Evolutionary conservation across 768 basidiomycete genomes (phyloP).

Genomic region (Tylopilus plumbeoviolaceoides): DNA sequence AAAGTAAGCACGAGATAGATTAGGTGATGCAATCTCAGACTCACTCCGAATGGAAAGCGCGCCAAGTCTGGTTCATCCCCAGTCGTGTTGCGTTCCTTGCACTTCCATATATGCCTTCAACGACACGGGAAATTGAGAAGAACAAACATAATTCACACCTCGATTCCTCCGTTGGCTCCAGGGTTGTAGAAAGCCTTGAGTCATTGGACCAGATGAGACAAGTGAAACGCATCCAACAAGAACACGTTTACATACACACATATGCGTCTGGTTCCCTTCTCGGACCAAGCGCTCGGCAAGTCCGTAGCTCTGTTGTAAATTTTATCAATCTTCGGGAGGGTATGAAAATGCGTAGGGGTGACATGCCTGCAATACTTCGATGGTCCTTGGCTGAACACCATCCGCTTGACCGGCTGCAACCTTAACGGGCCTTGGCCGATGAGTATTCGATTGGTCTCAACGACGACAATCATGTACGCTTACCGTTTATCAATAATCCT

Average conservation of each 20-base stretch:
- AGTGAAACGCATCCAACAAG: not conserved
- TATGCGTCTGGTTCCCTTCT: constrained; percentile 63
- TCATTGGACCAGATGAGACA: not conserved
- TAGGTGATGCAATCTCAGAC: not conserved
- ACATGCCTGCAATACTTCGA: not conserved
- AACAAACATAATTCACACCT: constrained; percentile 35
- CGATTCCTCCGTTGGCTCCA: constrained; percentile 51
- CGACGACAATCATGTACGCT: not conserved
- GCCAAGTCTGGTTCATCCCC: constrained; percentile 33
- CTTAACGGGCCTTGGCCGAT: not conserved
- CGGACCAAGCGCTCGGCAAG: constrained; percentile 50
- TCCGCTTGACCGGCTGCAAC: not conserved
- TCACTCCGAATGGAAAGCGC: constrained; percentile 27
- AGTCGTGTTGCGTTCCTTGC: constrained; percentile 57
- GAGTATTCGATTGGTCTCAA: not conserved
- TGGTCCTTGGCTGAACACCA: not conserved
- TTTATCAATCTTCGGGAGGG: not conserved
- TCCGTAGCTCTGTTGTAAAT: not conserved
- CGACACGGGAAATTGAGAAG: not conserved
- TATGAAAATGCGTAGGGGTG: not conserved
- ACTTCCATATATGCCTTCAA: constrained; percentile 37
- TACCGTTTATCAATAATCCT: not conserved
- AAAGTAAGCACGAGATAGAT: not conserved
- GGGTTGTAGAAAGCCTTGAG: constrained; percentile 71
- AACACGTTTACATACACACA: constrained; percentile 43